Base-by-base conservation (phyloP, 2,329 filamentous ascomycete species). In the Neodidymelliopsis sp. region DNA sequence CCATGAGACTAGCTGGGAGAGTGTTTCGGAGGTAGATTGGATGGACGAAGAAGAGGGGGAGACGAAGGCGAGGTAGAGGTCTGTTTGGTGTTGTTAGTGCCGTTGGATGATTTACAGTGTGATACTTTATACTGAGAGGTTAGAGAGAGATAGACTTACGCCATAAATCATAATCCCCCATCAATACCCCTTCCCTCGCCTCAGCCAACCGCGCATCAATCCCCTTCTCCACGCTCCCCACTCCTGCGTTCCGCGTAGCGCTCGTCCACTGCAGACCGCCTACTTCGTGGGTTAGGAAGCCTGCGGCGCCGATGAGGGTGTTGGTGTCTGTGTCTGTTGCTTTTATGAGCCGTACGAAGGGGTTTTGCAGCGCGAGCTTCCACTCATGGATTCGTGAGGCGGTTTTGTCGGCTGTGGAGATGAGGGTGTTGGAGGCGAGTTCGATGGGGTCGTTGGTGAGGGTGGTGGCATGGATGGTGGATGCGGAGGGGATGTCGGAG, bases 201-300 rank as follows among this genome's bases (percentile, higher is more conserved):
- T 43, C 20, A 4, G 24, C 22, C 4, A 43, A 4, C 11, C 16
- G 22, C 2, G 27, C 11, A 12, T 43, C 23, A 12, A 34, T 18
- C 15, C 22, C 39, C 30, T 43, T 34, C 39, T 43, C 23, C 13
- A 33, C 16, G 18, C 29, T 34, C 1, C 30, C 30, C 6, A 23
- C 16, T n/a, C 16, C 22, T 4, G 15, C 39, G 20, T 27, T 42
- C 28, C 22, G 39, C 15, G 29, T 22, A 15, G 22, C 20, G 20
- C 13, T 13, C 13, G 29, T 34, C 39, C 39, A 42, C 20, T 42
- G 29, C 39, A 42, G 15, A 4, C 39, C 39, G 2, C n/a, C 7
- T 12, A 30, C 23, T 13, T 42, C 22, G 29, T 42, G 39, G 13
- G 29, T 42, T 4, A 42, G 15, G 12, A 42, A 42, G 1, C 39